phyloP scores from a whole-genome alignment of 1,284 basidiomycete genomes.

The Schizopora paradoxa region DNA sequence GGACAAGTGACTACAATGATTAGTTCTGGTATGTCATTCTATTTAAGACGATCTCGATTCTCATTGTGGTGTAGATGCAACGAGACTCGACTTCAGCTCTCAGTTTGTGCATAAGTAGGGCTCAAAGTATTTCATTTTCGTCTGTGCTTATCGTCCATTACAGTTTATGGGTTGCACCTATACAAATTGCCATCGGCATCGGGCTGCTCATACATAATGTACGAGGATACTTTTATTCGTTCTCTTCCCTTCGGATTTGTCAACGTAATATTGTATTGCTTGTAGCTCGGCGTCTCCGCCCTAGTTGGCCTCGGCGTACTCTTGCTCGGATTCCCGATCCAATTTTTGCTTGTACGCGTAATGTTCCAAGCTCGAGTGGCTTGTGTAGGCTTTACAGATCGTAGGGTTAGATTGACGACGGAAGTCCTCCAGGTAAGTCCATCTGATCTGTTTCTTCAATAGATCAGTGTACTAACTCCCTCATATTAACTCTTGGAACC shows the following conservation, averaged over 20 bases:
- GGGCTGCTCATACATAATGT: conserved; percentile 61
- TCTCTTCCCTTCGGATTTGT: neutral
- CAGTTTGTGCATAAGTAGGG: conserved; percentile 48
- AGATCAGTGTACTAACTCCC: no score
- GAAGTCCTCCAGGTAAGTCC: conserved; percentile 35
- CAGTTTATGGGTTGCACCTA: conserved; percentile 52
- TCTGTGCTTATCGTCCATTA: no score
- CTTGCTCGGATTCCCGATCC: conserved; percentile 56
- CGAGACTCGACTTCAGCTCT: conserved; percentile 44
- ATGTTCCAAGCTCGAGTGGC: conserved; percentile 62
- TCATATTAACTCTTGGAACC: conserved; percentile 35
- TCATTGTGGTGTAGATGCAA: conserved; percentile 44
- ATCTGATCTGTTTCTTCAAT: no score
- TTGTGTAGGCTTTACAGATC: conserved; percentile 70
- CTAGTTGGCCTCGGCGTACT: conserved; percentile 66
- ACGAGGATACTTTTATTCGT: conserved; percentile 19
- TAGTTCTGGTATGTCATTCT: conserved; percentile 32
- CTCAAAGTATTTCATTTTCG: conserved; percentile 14
- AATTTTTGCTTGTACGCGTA: conserved; percentile 53
- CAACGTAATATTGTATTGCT: conserved; percentile 17
- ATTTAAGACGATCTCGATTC: no score
- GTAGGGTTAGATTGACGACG: conserved; percentile 57
- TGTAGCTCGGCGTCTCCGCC: conserved; percentile 60
- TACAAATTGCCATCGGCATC: conserved; percentile 56
- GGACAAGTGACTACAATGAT: conserved; percentile 73